Percentiles rank a stretch among this genome's conserved stretches.
Evolutionary conservation across 2,329 filamentous ascomycete species (phyloP).

Genomic region (Stagonosporopsis vannaccii): DNA sequence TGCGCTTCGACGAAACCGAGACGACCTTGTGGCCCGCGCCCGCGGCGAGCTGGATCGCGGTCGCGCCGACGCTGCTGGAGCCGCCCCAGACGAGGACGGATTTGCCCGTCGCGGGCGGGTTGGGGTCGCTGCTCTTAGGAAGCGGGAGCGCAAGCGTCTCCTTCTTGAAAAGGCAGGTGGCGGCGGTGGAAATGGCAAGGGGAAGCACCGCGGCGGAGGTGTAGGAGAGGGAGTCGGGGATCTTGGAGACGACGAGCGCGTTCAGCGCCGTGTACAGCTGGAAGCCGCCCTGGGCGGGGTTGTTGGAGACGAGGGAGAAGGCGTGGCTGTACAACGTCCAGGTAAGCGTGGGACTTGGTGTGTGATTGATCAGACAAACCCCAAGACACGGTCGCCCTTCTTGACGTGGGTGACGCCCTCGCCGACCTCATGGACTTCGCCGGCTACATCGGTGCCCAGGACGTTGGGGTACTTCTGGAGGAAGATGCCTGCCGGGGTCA

Average conservation of each 20-base stretch:
- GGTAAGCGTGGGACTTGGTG: background rate
- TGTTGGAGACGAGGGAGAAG: constrained; percentile 33
- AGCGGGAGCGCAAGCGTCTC: constrained; percentile 50
- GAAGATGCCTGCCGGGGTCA: constrained; percentile 37
- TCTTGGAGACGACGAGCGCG: constrained; percentile 44
- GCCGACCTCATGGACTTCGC: constrained; percentile 57
- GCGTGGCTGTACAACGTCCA: constrained; percentile 26
- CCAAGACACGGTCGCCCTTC: constrained; percentile 56
- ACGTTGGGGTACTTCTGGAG: constrained; percentile 45
- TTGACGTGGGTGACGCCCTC: constrained; percentile 54
- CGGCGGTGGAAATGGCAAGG: constrained; percentile 54
- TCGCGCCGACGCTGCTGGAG: constrained; percentile 52
- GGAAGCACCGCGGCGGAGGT: constrained; percentile 53
- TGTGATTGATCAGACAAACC: constrained; percentile 22
- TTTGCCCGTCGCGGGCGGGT: constrained; percentile 42
- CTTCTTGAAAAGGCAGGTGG: constrained; percentile 52
- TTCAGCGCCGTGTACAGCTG: constrained; percentile 45
- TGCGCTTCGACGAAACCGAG: constrained; percentile 47
- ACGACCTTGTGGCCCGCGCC: constrained; percentile 53
- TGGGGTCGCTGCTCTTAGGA: constrained; percentile 46
- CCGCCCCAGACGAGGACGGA: constrained; percentile 62
- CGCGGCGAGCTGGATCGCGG: constrained; percentile 54
- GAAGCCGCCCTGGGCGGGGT: constrained; percentile 40
- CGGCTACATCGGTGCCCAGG: constrained; percentile 54
- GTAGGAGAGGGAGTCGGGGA: constrained; percentile 51